Evolutionary conservation across 1,284 basidiomycete genomes (phyloP).

Genomic region (Apiotrichum porosum): DNA sequence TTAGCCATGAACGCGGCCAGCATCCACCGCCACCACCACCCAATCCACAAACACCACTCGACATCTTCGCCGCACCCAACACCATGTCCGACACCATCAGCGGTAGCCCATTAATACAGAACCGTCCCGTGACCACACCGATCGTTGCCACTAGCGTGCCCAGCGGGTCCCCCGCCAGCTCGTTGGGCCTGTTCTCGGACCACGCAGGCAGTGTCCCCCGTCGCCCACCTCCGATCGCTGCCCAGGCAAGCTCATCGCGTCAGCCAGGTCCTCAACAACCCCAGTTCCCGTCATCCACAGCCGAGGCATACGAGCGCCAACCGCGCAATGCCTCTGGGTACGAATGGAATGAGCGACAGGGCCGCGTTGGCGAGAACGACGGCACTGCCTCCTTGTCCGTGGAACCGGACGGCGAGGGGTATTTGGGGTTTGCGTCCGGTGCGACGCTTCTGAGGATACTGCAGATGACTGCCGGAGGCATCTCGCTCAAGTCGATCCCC

Average conservation of each 20-base stretch:
- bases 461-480: conserved; percentile 16
- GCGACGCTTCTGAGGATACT: conserved; percentile 23
- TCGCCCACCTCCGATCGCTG: neutral
- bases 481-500: neutral
- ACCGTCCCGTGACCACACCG: neutral
- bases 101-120: too few species aligned
- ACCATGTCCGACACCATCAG: too few species aligned
- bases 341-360: conserved; percentile 20
- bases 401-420: conserved; percentile 21
- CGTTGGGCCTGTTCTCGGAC: neutral
- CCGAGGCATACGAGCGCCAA: conserved; percentile 14
- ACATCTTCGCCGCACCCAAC: too few species aligned
- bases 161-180: conserved; percentile 1
- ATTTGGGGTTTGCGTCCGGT: conserved; percentile 25
- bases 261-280: neutral
- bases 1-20: too few species aligned
- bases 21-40: too few species aligned
- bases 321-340: conserved; percentile 15
- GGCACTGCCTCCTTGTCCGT: conserved; percentile 24
- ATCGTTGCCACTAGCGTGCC: neutral
- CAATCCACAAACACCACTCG: too few species aligned
- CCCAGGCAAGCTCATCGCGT: conserved; percentile 1
- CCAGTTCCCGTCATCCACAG: conserved; percentile 1
- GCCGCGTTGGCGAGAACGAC: conserved; percentile 12
- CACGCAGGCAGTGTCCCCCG: neutral